Percentiles rank a stretch among this genome's conserved stretches.
Evolutionary conservation across 1,284 basidiomycete species (phyloP).

Genomic region (Marasmius sp.): DNA sequence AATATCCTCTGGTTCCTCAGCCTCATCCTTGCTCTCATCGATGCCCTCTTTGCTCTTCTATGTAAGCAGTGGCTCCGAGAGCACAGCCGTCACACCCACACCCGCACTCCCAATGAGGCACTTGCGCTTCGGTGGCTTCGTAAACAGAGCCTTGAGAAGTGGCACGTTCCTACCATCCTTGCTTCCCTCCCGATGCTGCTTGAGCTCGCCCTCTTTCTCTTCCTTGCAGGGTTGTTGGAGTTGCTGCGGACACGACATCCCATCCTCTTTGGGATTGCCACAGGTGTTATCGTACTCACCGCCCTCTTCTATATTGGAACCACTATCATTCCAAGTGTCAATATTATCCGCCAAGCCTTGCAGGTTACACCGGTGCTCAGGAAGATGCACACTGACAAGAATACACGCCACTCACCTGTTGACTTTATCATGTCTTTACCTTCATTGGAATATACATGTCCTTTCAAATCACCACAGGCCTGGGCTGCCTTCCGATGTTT

Average conservation of each 20-base stretch:
- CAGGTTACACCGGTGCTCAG: too few relatives aligned
- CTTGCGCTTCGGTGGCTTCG: background rate
- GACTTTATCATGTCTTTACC: background rate
- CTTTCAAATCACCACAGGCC: background rate
- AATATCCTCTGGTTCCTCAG: constrained; percentile 5
- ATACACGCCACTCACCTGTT: background rate
- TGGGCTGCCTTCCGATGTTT: background rate
- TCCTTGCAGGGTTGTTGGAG: constrained; percentile 3
- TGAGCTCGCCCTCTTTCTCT: background rate
- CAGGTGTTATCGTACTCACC: background rate
- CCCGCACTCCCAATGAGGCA: background rate
- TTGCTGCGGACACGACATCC: background rate
- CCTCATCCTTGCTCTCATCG: background rate
- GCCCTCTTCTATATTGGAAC: background rate
- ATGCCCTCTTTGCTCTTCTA: constrained; percentile 6
- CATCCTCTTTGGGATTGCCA: background rate
- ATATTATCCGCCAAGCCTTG: background rate
- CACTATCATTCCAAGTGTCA: background rate
- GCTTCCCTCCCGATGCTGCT: background rate
- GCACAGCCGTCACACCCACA: background rate
- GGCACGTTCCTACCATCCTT: background rate
- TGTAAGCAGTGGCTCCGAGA: constrained; percentile 14
- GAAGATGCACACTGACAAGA: background rate
- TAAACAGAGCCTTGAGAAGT: background rate
- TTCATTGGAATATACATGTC: background rate